Conservation (phyloP, 345 rosid genomes). For the Eucalyptus tenuipes region DNA sequence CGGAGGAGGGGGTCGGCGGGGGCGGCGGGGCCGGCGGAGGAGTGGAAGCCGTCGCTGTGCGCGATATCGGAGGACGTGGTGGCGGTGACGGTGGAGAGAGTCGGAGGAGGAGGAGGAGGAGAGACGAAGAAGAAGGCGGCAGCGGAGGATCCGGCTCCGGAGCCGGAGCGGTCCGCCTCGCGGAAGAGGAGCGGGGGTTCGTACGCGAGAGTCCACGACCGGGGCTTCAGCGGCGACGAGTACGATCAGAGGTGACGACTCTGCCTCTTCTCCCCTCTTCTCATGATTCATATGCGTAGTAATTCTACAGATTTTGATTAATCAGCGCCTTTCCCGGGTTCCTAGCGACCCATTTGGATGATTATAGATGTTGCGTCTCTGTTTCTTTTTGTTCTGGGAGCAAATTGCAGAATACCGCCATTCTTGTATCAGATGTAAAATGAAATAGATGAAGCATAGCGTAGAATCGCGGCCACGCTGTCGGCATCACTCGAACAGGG, state of each 20-base stretch:
- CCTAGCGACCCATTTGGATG: not conserved
- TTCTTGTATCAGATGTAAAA: not conserved
- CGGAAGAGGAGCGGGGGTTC: not conserved
- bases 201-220: slow-evolving; percentile 10
- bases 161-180: slow-evolving; percentile 10
- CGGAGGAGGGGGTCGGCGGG: not conserved
- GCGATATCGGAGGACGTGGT: slow-evolving; percentile 49
- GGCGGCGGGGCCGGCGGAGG: slow-evolving; percentile 1
- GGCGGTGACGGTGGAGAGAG: not conserved
- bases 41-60: slow-evolving; percentile 58
- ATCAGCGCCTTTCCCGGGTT: not conserved
- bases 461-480: not conserved
- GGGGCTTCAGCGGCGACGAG: not conserved
- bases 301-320: not conserved
- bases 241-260: not conserved
- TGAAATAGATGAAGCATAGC: not conserved
- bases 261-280: not conserved
- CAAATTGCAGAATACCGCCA: not conserved
- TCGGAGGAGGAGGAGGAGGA: not conserved
- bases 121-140: not conserved
- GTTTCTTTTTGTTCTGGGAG: not conserved
- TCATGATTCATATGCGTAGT: not conserved
- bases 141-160: not conserved
- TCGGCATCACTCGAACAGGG: not conserved
- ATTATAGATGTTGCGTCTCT: not conserved